phyloP scores from a whole-genome alignment of 2,329 filamentous ascomycete genomes.

The Trichothecium sympodiale region DNA sequence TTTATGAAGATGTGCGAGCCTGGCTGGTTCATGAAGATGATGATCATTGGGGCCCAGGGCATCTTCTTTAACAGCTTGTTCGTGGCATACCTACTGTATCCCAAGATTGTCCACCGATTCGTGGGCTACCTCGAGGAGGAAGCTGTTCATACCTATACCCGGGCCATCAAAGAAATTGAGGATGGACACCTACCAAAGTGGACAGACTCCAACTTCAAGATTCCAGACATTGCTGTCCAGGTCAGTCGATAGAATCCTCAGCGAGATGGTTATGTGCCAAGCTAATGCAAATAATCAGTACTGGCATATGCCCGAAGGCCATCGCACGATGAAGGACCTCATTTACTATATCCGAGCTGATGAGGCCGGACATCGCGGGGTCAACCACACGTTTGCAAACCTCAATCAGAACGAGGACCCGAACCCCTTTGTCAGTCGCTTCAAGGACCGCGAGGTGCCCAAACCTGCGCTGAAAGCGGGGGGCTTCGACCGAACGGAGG shows the following conservation, averaged over 20 bases:
- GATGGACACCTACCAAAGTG: constrained; percentile 74
- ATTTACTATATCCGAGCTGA: constrained; percentile 84
- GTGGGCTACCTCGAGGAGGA: constrained; percentile 97
- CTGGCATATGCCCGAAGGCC: constrained; percentile 85
- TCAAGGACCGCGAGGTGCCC: constrained; percentile 59
- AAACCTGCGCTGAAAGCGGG: constrained; percentile 52
- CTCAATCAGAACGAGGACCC: constrained; percentile 76
- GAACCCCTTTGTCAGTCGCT: constrained; percentile 82
- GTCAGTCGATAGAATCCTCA: constrained; percentile 13
- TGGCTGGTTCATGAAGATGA: constrained; percentile 79
- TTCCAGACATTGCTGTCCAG: constrained; percentile 78
- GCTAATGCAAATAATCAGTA: constrained; percentile 36
- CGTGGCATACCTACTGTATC: constrained; percentile 74
- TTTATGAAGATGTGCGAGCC: constrained; percentile 76
- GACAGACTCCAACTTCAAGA: constrained; percentile 55
- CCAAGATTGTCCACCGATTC: constrained; percentile 84
- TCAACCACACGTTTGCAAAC: constrained; percentile 91
- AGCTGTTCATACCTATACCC: constrained; percentile 89
- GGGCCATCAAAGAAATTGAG: constrained; percentile 79
- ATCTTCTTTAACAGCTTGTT: constrained; percentile 97
- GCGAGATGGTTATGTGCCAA: background rate
- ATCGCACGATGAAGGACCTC: constrained; percentile 74
- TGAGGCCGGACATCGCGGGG: constrained; percentile 81
- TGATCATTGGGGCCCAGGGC: constrained; percentile 87
- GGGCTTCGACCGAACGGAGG: constrained; percentile 78